phyloP scores from a whole-genome alignment of 2,329 filamentous ascomycete species.

The Colletotrichum endophyticum region DNA sequence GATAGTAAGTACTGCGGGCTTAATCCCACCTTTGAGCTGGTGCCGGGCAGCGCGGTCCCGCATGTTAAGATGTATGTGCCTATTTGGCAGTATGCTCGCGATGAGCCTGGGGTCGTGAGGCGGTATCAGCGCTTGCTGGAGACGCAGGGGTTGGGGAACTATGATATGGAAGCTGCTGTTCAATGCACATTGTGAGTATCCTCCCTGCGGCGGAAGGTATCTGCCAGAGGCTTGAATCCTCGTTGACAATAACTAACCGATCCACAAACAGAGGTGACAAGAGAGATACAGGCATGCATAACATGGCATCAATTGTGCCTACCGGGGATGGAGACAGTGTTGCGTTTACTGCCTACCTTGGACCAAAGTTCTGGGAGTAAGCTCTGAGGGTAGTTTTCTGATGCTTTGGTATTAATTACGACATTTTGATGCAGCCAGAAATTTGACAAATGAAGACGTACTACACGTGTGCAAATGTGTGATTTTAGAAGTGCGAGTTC shows the following conservation, averaged over 20 bases:
- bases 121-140: not conserved
- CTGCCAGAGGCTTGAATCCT: not conserved
- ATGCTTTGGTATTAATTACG: too few species aligned
- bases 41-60: not conserved
- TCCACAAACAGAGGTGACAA: not conserved
- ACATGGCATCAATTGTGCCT: not conserved
- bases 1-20: not conserved
- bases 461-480: too few species aligned
- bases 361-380: not conserved
- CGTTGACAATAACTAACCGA: not conserved
- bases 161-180: not conserved
- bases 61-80: not conserved
- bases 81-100: not conserved
- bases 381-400: not conserved
- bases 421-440: not conserved
- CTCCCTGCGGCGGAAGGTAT: accelerated
- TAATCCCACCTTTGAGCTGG: not conserved
- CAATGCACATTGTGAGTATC: not conserved
- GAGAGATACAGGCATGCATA: not conserved
- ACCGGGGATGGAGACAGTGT: not conserved
- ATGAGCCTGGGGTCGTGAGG: not conserved
- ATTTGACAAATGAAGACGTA: accelerated
- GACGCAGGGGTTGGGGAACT: not conserved
- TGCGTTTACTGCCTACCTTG: not conserved
- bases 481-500: too few species aligned